Base-by-base conservation (phyloP, 441 rosid species). In the Corymbia citriodora region DNA sequence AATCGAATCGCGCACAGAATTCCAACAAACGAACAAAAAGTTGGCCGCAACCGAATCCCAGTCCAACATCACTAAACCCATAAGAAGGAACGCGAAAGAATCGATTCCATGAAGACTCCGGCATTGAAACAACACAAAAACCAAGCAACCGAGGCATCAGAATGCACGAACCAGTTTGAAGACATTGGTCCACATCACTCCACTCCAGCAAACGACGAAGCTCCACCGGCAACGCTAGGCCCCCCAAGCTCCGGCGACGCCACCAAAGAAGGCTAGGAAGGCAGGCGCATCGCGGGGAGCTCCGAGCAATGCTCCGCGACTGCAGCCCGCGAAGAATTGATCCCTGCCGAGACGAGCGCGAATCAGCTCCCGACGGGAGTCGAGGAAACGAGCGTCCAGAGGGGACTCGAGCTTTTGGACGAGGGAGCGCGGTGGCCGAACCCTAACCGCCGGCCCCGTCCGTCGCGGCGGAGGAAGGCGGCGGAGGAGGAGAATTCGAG, bases 161-260 rank as follows among this genome's bases (percentile, higher is more conserved):
- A 74, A 79, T 55, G 57, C 5, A 90, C 98, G 89, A 93, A 98
- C 99, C 89, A 98, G 96, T 95, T 94, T 94, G 92, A 98, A 98
- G 90, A 97, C 98, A 91, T 98, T 98, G 57, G 99, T 97, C 99
- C 99, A 98, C 99, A 98, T 98, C 91, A 93, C 96, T 93, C 72
- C 85, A 88, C 52, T 87, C 88, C 90, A 72, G 88, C 90, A 79
- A 59, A 59, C 68, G 49, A 68, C 53, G 55, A 61, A 89, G 89
- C 89, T 91, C 88, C 85, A 59, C 87, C 45, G 87, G 29, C 87
- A 45, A 29, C 23, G 61, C 88, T 33, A 48, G 50, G 74, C 88
- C 57, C 88, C 54, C 52, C 63, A 74, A 83, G 81, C 90, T 89
- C 70, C 88, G 54, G 54, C 70, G 53, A 59, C 83, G 45, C 89